Percentiles rank a stretch among this genome's conserved stretches.
Evolutionary conservation across 2,329 filamentous ascomycete species (phyloP).

Genomic region (Cucurbitaria berberidis): DNA sequence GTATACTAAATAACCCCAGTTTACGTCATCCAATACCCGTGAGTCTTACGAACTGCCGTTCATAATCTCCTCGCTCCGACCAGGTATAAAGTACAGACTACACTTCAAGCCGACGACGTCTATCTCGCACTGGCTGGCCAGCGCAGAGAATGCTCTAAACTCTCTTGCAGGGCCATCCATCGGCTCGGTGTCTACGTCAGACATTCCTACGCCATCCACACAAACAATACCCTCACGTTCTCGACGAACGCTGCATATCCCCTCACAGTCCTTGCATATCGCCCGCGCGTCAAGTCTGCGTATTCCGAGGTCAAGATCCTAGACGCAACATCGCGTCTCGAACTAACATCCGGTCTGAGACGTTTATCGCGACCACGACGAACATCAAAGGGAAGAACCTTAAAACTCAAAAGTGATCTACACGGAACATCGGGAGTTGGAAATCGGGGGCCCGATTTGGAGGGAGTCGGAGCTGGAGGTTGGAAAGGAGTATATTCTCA

Average conservation of each 20-base stretch:
- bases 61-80: conserved; percentile 8
- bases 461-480: not conserved
- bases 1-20: too few species aligned
- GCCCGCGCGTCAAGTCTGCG: conserved; percentile 2
- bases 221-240: conserved; percentile 6
- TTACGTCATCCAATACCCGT: conserved; percentile 6
- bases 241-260: conserved; percentile 8
- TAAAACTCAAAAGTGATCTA: not conserved
- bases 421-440: not conserved
- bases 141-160: conserved; percentile 1
- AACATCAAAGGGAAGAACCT: conserved; percentile 1
- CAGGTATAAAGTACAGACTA: conserved; percentile 10
- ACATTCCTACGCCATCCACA: conserved; percentile 2
- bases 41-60: conserved; percentile 8
- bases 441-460: not conserved
- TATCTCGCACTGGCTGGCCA: conserved; percentile 9
- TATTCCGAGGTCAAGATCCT: conserved; percentile 9
- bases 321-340: conserved; percentile 3
- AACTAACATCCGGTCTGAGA: not conserved
- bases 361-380: not conserved
- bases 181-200: not conserved
- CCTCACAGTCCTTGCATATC: conserved; percentile 8
- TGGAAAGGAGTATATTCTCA: conserved; percentile 8
- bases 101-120: conserved; percentile 3
- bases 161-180: not conserved